phyloP scores from a whole-genome alignment of 208 protist genomes.

The Blechomonas ayalai region DNA sequence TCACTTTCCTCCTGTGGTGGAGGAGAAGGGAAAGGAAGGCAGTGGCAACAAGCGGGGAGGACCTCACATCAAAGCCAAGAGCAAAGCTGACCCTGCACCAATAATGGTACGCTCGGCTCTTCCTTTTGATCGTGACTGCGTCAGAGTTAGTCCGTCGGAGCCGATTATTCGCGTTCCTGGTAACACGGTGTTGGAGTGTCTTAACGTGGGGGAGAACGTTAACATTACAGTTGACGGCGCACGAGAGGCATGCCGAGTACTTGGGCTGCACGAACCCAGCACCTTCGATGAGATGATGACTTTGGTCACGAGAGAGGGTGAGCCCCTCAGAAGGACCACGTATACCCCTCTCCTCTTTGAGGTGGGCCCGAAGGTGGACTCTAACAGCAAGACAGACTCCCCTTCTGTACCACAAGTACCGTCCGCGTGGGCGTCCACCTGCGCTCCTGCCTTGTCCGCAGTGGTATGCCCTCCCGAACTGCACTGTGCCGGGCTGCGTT shows the following conservation, averaged over 20 bases:
- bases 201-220: slow-evolving; percentile 72
- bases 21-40: slow-evolving; percentile 12
- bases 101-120: slow-evolving; percentile 27
- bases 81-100: slow-evolving; percentile 9
- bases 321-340: too few species aligned
- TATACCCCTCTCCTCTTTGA: too few species aligned
- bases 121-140: slow-evolving; percentile 71
- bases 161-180: slow-evolving; percentile 61
- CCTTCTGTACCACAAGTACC: too few species aligned
- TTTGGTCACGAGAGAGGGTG: slow-evolving; percentile 16
- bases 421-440: too few species aligned
- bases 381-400: too few species aligned
- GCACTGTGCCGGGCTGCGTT: slow-evolving; percentile 54
- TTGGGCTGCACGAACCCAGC: slow-evolving; percentile 54
- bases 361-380: too few species aligned
- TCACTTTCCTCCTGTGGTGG: slow-evolving; percentile 2
- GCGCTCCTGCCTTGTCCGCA: slow-evolving; percentile 1
- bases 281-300: slow-evolving; percentile 51
- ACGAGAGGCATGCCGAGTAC: slow-evolving; percentile 49
- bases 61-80: background rate
- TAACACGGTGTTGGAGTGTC: slow-evolving; percentile 76
- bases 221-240: slow-evolving; percentile 47
- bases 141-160: slow-evolving; percentile 43
- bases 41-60: slow-evolving; percentile 11
- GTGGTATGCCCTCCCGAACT: slow-evolving; percentile 45